Evolutionary conservation across 306 rosid species (phyloP), one percentile per base, ranked within the genome.

Genomic region (Castanea mollissima): DNA sequence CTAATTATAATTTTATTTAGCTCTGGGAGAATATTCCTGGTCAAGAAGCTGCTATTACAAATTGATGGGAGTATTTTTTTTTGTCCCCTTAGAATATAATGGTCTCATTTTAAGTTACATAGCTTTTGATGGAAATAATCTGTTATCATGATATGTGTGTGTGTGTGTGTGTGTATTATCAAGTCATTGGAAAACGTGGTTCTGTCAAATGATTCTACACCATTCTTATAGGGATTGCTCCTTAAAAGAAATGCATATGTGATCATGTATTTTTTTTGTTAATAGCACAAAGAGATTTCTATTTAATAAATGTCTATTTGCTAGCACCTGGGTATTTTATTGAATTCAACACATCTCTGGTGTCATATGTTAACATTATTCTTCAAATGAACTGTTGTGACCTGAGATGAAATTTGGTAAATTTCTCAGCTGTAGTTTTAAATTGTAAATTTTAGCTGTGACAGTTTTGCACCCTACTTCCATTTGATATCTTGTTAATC

Each of bases 401-500:
- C 5, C 13, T 29, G 46, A 64, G 69, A 56, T 58, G 32, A 10
- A 64, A 65, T 82, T 68, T 63, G 2, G 18, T 69, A 20, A 57
- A 15, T 71, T 65, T 80, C 77, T 71, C 70, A 68, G 78, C 71
- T 76, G 46, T 73, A 75, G 5, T 46, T 79, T 27, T 52, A 14
- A 38, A 63, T 78, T 75, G 32, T 49, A 71, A 73, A 46, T 73
- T 60, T 23, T 69, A 51, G 16, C 41, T 69, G 52, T 20, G 44
- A 59, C 59, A 69, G 20, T 55, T 74, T 80, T 79, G 27, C 54
- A 35, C 64, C 75, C 74, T 71, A 55, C 34, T 52, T 58, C 19
- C 56, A 77, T 79, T 69, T 79, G 51, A 75, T 54, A 70, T 74
- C 55, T 76, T 70, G 76, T 34, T 76, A 78, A 57, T 77, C 14